Evolutionary conservation across 768 basidiomycete species (phyloP).

Genomic region (Trametes gibbosa): DNA sequence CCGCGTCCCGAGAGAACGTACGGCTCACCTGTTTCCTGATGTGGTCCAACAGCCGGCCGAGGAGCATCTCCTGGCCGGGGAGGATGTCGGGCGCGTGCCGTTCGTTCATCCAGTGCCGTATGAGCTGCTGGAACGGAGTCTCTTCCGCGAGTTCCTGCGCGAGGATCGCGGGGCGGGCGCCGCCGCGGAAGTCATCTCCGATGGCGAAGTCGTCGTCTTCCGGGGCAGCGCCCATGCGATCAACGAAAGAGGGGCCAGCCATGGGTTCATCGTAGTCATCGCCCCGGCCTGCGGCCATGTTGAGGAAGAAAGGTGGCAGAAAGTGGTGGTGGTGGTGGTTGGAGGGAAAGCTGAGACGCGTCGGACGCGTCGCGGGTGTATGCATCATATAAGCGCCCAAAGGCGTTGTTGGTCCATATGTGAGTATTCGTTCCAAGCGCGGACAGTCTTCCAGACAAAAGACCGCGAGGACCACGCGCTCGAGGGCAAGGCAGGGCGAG

Average conservation of each 20-base stretch:
- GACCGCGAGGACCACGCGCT: too few species aligned
- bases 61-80: slow-evolving; percentile 65
- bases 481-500: too few species aligned
- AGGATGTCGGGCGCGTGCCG: slow-evolving; percentile 79
- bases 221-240: slow-evolving; percentile 38
- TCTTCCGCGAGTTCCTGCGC: slow-evolving; percentile 38
- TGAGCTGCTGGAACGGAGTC: slow-evolving; percentile 66
- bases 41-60: slow-evolving; percentile 68
- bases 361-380: background rate
- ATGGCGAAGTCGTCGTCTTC: slow-evolving; percentile 38
- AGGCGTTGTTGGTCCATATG: too few species aligned
- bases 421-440: too few species aligned
- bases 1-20: background rate
- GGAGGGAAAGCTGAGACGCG: background rate
- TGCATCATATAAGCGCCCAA: background rate
- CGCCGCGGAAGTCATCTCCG: slow-evolving; percentile 20
- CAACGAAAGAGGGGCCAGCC: slow-evolving; percentile 30
- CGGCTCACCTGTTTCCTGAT: slow-evolving; percentile 74
- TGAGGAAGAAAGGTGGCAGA: background rate
- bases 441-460: too few species aligned
- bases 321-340: background rate
- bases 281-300: slow-evolving; percentile 5
- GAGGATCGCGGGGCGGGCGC: slow-evolving; percentile 20
- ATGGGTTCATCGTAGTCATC: slow-evolving; percentile 9
- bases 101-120: slow-evolving; percentile 85